Conservation (phyloP, 768 basidiomycete genomes). For the Lyophyllum decastes region DNA sequence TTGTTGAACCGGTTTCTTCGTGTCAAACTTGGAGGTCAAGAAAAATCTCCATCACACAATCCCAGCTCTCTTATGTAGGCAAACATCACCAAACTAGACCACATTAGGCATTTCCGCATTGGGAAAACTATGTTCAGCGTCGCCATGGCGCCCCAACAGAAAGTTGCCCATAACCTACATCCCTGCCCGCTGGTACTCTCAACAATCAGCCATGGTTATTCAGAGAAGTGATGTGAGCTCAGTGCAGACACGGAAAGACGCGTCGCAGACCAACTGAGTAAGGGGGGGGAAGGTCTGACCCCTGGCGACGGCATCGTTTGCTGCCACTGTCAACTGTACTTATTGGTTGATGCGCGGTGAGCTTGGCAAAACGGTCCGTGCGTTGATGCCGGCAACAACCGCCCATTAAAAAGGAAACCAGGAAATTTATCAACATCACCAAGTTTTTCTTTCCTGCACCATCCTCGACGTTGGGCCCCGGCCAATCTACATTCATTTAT, state of each 20-base stretch:
- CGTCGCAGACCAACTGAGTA: background rate
- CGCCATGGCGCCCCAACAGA: slow-evolving; percentile 41
- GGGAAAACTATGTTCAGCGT: slow-evolving; percentile 33
- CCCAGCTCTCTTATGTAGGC: slow-evolving; percentile 36
- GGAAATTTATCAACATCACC: slow-evolving; percentile 10
- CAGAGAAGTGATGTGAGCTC: background rate
- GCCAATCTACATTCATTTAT: slow-evolving; percentile 26
- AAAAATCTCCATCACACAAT: slow-evolving; percentile 28
- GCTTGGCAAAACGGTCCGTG: slow-evolving; percentile 18
- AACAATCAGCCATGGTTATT: background rate
- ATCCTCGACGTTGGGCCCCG: slow-evolving; percentile 24
- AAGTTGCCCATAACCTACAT: background rate
- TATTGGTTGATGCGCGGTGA: background rate
- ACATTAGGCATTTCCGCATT: slow-evolving; percentile 16
- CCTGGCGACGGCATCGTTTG: background rate
- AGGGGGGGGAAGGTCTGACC: background rate
- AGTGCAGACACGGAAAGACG: background rate
- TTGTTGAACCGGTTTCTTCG: slow-evolving; percentile 84
- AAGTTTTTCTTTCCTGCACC: slow-evolving; percentile 13
- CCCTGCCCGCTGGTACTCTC: background rate
- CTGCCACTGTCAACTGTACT: background rate
- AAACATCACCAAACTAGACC: slow-evolving; percentile 35
- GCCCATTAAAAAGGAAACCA: slow-evolving; percentile 15
- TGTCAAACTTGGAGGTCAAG: slow-evolving; percentile 85
- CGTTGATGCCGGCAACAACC: slow-evolving; percentile 24